These are phyloP conservation scores for Magnaporthiopsis poae DNA, from an alignment of 2,329 filamentous ascomycete genomes.

Conservation along the genomic window DNA sequence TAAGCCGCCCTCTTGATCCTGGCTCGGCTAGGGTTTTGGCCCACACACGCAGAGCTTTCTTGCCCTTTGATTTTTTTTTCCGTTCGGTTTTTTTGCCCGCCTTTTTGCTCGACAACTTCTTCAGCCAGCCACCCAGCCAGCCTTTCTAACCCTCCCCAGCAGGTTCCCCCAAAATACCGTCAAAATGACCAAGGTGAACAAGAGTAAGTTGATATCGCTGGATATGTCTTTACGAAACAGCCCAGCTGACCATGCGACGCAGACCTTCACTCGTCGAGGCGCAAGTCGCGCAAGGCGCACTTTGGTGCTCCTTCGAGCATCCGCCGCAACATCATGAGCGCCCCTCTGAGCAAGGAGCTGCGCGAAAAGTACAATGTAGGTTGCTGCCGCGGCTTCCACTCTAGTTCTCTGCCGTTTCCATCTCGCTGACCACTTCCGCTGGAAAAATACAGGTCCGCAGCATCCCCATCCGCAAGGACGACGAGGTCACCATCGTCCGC, in stretches of 20 bases:
- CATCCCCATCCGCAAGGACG: constrained; percentile 95
- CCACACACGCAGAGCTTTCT: not conserved
- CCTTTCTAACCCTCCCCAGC: constrained; percentile 1
- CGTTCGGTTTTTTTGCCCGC: not conserved
- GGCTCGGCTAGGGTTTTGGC: not conserved
- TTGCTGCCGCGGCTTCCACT: constrained; percentile 11
- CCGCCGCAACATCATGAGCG: constrained; percentile 94
- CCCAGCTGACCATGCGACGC: constrained; percentile 16
- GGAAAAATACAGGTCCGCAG: constrained; percentile 60
- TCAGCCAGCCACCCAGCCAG: not conserved
- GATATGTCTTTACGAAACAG: constrained; percentile 3
- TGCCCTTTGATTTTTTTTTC: not conserved
- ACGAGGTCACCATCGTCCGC: constrained; percentile 86
- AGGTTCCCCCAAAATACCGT: constrained; percentile 3
- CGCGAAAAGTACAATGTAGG: constrained; percentile 97
- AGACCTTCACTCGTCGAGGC: constrained; percentile 72
- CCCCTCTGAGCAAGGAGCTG: constrained; percentile 90
- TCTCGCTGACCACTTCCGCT: constrained; percentile 24
- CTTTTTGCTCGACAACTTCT: not conserved
- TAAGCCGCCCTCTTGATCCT: not conserved
- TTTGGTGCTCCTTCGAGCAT: constrained; percentile 89
- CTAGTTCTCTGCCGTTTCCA: not conserved
- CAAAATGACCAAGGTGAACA: constrained; percentile 15
- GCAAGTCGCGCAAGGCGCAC: constrained; percentile 98
- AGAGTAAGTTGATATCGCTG: constrained; percentile 12